A percentile compares a stretch with the other conserved stretches of the same genome.
phyloP scores from a whole-genome alignment of 2,329 filamentous ascomycete genomes.

The Ophiostoma novo-ulmi region DNA sequence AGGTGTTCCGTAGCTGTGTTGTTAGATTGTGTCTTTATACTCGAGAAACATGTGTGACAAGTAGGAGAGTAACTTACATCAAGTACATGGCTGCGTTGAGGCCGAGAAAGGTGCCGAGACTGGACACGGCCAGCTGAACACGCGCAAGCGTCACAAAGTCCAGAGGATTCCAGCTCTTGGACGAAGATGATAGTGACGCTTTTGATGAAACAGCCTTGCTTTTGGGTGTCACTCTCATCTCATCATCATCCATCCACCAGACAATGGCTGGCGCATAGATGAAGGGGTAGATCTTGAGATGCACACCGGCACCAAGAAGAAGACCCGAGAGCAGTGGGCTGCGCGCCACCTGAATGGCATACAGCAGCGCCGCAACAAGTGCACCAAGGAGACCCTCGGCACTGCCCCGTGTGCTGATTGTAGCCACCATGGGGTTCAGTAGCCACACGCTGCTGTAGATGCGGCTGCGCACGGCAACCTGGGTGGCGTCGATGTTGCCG shows the following conservation, averaged over 20 bases:
- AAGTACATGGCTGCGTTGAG: conserved; percentile 77
- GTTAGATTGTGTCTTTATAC: conserved; percentile 5
- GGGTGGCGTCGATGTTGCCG: not conserved
- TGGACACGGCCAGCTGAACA: conserved; percentile 55
- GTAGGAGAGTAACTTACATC: conserved; percentile 47
- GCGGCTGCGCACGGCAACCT: conserved; percentile 48
- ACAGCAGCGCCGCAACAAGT: conserved; percentile 75
- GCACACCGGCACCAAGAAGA: conserved; percentile 76
- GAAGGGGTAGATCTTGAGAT: conserved; percentile 99
- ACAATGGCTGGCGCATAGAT: conserved; percentile 81
- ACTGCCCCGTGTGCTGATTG: conserved; percentile 91
- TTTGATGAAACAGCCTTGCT: conserved; percentile 20
- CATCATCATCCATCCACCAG: conserved; percentile 68
- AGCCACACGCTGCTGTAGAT: conserved; percentile 85
- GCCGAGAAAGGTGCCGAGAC: conserved; percentile 64
- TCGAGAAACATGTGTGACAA: not conserved
- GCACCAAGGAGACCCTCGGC: conserved; percentile 86
- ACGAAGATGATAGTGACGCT: conserved; percentile 22
- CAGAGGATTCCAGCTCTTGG: conserved; percentile 25
- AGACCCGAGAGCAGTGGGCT: conserved; percentile 62
- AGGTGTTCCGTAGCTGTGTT: conserved; percentile 62
- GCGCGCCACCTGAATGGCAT: conserved; percentile 62
- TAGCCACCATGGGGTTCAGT: conserved; percentile 95
- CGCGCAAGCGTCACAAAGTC: conserved; percentile 51
- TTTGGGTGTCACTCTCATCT: conserved; percentile 32